Base-by-base conservation (phyloP, 129 eudicot species). In the Flaveria ramosissima region DNA sequence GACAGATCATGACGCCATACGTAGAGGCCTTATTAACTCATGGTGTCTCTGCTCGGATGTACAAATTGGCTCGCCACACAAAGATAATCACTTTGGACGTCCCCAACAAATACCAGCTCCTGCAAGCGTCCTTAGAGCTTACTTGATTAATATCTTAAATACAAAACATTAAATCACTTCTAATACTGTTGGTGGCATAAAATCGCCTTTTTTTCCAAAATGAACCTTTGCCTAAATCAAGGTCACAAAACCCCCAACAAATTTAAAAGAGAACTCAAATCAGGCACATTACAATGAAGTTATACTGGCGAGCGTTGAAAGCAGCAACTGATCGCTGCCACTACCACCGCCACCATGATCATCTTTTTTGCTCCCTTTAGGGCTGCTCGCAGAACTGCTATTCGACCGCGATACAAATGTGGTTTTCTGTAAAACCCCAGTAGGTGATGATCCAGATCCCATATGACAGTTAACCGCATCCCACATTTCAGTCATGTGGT, bases 301-400 rank as follows among this genome's bases (percentile, higher is more conserved):
- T 47, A 16, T 77, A 83, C 82, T 79, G 6, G 83, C 86, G 2
- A 78, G 81, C 19, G 91, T 83, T 4, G 93, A 88, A 30, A 87
- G 86, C 10, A 85, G 86, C 79, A 88, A n/a, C 21, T 80, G 87
- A 19, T 86, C 88, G 52, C 85, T 68, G 14, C 84, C 64, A 3
- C 36, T 30, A 5, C 36, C 36, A 27, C 86, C 71, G 14, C 66
- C 79, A 23, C 82, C 81, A 61, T 51, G 66, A 13, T 67, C 76
- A 2, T 70, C 80, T 63, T 64, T 85, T 52, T 74, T 76, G 65
- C 81, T 84, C 5, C 75, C 82, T 48, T 84, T 78, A 6, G 89
- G 92, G 36, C 97, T 89, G 80, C 93, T 82, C 11, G 89, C 97
- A 0, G 96, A 84, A 75, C 97, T 91, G 79, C 96, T 91, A 83